Evolutionary conservation across 441 rosid species (phyloP).

Genomic region (Brassica hybrid): DNA sequence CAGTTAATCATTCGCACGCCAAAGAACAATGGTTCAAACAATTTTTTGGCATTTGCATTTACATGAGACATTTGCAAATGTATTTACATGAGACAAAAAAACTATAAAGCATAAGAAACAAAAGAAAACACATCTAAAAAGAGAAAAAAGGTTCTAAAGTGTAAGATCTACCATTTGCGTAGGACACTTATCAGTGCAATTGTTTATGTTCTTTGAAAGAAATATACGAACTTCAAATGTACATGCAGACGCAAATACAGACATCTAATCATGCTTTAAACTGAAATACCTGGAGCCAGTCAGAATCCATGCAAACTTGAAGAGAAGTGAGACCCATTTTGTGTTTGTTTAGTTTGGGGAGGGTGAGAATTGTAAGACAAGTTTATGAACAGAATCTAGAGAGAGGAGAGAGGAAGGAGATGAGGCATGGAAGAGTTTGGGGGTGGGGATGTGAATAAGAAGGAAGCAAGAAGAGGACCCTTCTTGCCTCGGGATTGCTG

Average conservation of each 20-base stretch:
- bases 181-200: neutral
- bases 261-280: neutral
- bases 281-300: constrained; percentile 77
- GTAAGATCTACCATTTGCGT: neutral
- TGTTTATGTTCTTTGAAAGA: constrained; percentile 4
- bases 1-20: neutral
- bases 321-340: constrained; percentile 75
- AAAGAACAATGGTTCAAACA: constrained; percentile 1
- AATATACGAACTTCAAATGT: neutral
- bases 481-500: constrained; percentile 44
- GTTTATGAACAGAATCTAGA: constrained; percentile 19
- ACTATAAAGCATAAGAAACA: neutral
- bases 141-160: neutral
- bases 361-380: constrained; percentile 15
- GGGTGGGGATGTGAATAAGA: constrained; percentile 66
- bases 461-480: constrained; percentile 69
- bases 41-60: constrained; percentile 6
- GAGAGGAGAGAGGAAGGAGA: constrained; percentile 23
- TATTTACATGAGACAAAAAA: neutral
- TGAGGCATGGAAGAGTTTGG: constrained; percentile 36
- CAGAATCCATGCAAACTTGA: constrained; percentile 92
- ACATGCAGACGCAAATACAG: constrained; percentile 9
- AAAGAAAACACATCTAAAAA: neutral
- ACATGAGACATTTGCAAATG: neutral
- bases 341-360: constrained; percentile 15